Conservation (phyloP, 2,329 filamentous ascomycete genomes). For the Phialophora verrucosa region DNA sequence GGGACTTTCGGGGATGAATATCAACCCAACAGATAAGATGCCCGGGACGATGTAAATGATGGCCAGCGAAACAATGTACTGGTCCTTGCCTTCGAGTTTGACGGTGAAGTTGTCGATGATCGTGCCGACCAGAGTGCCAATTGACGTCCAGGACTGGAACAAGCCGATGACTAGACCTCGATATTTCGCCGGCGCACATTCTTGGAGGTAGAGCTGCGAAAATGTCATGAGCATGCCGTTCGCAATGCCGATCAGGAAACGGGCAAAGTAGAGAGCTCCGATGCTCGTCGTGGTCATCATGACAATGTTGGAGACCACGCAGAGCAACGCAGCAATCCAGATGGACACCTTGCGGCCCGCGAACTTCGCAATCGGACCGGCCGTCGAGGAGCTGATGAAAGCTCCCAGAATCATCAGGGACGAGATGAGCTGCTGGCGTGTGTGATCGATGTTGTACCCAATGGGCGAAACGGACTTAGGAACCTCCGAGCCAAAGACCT, state of each 20-base stretch:
- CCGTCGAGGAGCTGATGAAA: slow-evolving; percentile 49
- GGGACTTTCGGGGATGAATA: slow-evolving; percentile 46
- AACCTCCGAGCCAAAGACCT: slow-evolving; percentile 41
- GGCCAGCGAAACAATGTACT: slow-evolving; percentile 48
- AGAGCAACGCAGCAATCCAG: slow-evolving; percentile 57
- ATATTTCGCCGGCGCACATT: slow-evolving; percentile 58
- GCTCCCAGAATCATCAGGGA: slow-evolving; percentile 56
- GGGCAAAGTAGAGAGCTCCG: slow-evolving; percentile 60
- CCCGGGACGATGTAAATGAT: slow-evolving; percentile 44
- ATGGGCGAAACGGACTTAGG: slow-evolving; percentile 35
- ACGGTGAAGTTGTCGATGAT: slow-evolving; percentile 57
- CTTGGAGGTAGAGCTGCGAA: slow-evolving; percentile 58
- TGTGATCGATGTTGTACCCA: slow-evolving; percentile 47
- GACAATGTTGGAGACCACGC: slow-evolving; percentile 59
- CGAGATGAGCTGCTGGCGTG: slow-evolving; percentile 53
- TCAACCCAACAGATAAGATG: slow-evolving; percentile 40
- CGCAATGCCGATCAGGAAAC: slow-evolving; percentile 61
- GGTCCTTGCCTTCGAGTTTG: slow-evolving; percentile 42
- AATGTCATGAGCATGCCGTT: slow-evolving; percentile 66
- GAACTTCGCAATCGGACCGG: slow-evolving; percentile 47
- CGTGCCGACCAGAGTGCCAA: slow-evolving; percentile 51
- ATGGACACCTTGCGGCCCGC: slow-evolving; percentile 55
- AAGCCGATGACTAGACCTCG: slow-evolving; percentile 56
- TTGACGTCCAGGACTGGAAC: slow-evolving; percentile 57
- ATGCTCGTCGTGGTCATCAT: slow-evolving; percentile 64